Base-by-base conservation (phyloP, 257 asterid genomes). In the Salvia hispanica region DNA sequence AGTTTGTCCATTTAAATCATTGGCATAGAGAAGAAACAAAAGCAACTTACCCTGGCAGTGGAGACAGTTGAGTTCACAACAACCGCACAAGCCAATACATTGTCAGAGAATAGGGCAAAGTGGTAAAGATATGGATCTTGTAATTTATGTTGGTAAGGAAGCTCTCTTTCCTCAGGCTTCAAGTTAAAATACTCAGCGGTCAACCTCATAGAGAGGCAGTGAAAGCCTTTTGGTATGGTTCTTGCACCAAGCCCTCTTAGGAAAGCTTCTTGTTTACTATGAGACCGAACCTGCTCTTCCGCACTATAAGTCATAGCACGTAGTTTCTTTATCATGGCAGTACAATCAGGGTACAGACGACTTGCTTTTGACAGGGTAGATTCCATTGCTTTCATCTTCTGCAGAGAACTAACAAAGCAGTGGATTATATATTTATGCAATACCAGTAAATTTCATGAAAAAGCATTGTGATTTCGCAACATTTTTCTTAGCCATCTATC, bases 361-460 rank as follows among this genome's bases (percentile, higher is more conserved):
- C 86, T 79, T 28, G 97, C 97, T 85, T 84, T 94, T 66, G 70
- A 67, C 83, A 94, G 71, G 40, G 97, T 72, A 46, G 77, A 52
- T 47, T 85, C 92, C 99, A 94, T 88, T 44, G 88, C 93, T 85
- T 86, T 91, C 93, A 88, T 94, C 85, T 83, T 94, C 84, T 88
- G 96, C 76, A 79, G 58, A 74, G 95, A 79, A 77, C 99, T 94
- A 96, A 79, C 81, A 74, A 52, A 18, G 36, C 64, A 64, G 62
- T 47, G 18, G 45, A 64, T 62, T 62, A 60, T 73, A 62, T 59
- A 52, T 70, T 45, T 53, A 53, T 18, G 10, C 56, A 76, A 74
- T 62, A 45, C 61, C 37, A 60, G 21, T 14, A 16, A 40, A 21
- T 67, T 42, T 67, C 51, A 73, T 66, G 5, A 9, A 58, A 61